These are phyloP conservation scores for Aspergillus brunneoviolaceus DNA, from an alignment of 2,329 filamentous ascomycete genomes.

Conservation along the genomic window DNA sequence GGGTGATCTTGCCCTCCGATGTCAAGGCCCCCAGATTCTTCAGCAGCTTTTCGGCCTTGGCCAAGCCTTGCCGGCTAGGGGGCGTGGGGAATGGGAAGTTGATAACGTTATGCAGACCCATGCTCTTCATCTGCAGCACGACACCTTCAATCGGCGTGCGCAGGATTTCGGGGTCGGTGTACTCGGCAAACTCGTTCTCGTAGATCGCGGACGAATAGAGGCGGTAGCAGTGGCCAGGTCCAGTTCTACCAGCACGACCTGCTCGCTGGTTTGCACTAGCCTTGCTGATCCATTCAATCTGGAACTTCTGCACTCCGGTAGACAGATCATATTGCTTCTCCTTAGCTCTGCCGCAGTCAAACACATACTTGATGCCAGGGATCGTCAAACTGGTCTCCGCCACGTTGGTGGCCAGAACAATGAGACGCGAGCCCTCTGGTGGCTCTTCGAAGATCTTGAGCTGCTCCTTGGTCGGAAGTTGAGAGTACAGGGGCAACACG, in stretches of 20 bases:
- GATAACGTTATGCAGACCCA: slow-evolving; percentile 85
- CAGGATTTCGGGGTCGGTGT: slow-evolving; percentile 83
- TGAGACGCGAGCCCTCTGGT: slow-evolving; percentile 77
- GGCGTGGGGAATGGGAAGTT: slow-evolving; percentile 97
- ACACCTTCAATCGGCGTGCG: slow-evolving; percentile 90
- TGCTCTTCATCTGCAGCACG: slow-evolving; percentile 89
- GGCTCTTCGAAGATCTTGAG: slow-evolving; percentile 83
- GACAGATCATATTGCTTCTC: slow-evolving; percentile 84
- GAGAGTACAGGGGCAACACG: slow-evolving; percentile 88
- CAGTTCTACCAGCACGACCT: slow-evolving; percentile 92
- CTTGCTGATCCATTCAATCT: slow-evolving; percentile 96
- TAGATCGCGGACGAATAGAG: slow-evolving; percentile 94
- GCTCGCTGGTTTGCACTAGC: slow-evolving; percentile 88
- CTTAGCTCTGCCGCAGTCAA: slow-evolving; percentile 89
- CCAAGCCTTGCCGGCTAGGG: slow-evolving; percentile 72
- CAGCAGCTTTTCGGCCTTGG: slow-evolving; percentile 81
- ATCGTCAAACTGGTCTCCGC: slow-evolving; percentile 97
- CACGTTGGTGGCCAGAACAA: slow-evolving; percentile 93
- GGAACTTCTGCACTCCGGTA: slow-evolving; percentile 92
- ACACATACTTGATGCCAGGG: slow-evolving; percentile 90
- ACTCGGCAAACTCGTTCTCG: slow-evolving; percentile 79
- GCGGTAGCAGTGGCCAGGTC: slow-evolving; percentile 91
- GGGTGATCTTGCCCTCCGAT: slow-evolving; percentile 70
- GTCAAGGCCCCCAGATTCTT: slow-evolving; percentile 81
- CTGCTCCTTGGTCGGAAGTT: slow-evolving; percentile 87